Evolutionary conservation across 345 rosid species (phyloP).

Genomic region (Pistacia integerrima): DNA sequence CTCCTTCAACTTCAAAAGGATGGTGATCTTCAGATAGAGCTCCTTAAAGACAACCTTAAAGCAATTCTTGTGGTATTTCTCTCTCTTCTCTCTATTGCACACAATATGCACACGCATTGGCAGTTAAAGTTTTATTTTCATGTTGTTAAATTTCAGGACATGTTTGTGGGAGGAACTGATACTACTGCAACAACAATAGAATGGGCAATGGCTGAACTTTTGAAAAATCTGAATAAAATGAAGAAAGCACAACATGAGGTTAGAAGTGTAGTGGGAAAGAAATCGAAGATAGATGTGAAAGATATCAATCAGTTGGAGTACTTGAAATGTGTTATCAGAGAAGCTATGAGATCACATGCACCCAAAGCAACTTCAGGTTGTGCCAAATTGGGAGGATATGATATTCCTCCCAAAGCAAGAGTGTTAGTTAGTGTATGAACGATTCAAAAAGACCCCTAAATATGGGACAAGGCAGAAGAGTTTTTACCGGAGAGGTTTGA

Average conservation of each 20-base stretch:
- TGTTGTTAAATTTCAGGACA: background rate
- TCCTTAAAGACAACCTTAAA: constrained; percentile 29
- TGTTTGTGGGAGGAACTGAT: constrained; percentile 14
- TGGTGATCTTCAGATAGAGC: constrained; percentile 14
- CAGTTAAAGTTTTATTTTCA: background rate
- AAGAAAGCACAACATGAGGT: constrained; percentile 14
- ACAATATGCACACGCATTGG: too few species aligned
- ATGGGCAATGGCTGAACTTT: constrained; percentile 13
- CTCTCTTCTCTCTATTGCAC: background rate
- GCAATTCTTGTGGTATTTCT: constrained; percentile 31
- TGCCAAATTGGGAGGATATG: too few species aligned
- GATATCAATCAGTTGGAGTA: constrained; percentile 5
- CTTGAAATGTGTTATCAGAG: constrained; percentile 5
- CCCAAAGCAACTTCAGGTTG: too few species aligned
- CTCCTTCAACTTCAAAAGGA: constrained; percentile 32
- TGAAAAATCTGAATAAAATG: background rate
- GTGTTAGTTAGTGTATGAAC: too few species aligned
- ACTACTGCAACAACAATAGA: constrained; percentile 2
- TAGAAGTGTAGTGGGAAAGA: background rate
- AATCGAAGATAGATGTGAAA: background rate
- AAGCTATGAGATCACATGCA: constrained; percentile 8
- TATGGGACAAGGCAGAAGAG: too few species aligned
- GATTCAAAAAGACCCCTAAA: too few species aligned
- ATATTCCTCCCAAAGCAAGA: too few species aligned
- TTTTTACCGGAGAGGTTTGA: too few species aligned